Base-by-base conservation (phyloP, 495 filamentous ascomycete species). In the Clavariopsis aquatica region DNA sequence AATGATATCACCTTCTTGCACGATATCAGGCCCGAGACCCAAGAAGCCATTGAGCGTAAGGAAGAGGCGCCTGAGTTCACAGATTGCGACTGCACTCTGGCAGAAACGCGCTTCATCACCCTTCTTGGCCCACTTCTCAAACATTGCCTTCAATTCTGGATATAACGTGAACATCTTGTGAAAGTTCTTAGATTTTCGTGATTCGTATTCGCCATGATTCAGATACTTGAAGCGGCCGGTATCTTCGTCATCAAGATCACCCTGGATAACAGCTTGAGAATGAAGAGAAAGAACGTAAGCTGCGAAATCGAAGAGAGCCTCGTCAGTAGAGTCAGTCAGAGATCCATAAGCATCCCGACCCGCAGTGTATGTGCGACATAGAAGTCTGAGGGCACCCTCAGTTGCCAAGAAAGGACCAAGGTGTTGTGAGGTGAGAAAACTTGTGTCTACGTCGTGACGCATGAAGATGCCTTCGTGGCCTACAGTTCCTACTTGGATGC, bases 1-100 rank as follows among this genome's bases (percentile, higher is more conserved):
- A 12, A 57, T n/a, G 34, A 24, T 27, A 57, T 57, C 54, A 6
- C 54, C 54, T 26, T 43, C 34, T 15, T 13, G 23, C 3, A 57
- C 41, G 13, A 10, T 8, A 26, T 46, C 41, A 23, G 54, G 54
- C 7, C 6, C 54, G 3, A 57, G 36, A 10, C 54, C 54, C 26
- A 57, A 8, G 20, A 43, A 46, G 1, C 54, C 54, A 20, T 46
- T 57, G 22, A 57, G 23, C 13, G 54, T 57, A 29, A 57, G 34
- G 20, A 57, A 57, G n/a, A 57, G 27, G 19, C 54, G 54, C 22
- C 54, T 5, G n/a, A 10, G 38, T 24, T 24, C 12, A 31, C 31
- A 57, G 13, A 46, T 19, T 9, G 19, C 12, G 31, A 43, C 19
- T 46, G 31, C 41, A 6, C 34, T 45, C n/a, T 20, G n/a, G 15